Conservation (phyloP, 2,329 filamentous ascomycete species). For the Sordariomycetes sp. region DNA sequence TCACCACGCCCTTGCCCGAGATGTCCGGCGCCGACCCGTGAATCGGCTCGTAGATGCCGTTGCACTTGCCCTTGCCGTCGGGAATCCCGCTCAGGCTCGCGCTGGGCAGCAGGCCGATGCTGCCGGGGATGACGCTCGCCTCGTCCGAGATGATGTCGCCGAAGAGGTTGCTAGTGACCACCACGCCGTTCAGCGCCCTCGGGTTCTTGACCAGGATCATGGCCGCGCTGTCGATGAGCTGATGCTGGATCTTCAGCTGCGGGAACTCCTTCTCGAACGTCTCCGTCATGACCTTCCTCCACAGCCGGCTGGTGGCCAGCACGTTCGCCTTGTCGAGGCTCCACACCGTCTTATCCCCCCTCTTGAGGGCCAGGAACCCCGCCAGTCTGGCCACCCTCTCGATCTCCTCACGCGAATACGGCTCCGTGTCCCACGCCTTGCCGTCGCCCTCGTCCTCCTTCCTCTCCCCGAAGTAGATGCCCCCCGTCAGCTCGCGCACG, state of each 20-base stretch:
- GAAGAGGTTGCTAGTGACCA: conserved; percentile 89
- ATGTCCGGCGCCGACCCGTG: conserved; percentile 92
- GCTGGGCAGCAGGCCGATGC: conserved; percentile 77
- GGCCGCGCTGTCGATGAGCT: conserved; percentile 91
- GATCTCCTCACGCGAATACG: conserved; percentile 76
- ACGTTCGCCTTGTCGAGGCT: conserved; percentile 96
- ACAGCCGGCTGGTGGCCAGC: conserved; percentile 78
- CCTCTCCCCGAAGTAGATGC: conserved; percentile 91
- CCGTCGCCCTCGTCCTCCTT: conserved; percentile 69
- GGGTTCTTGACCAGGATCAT: conserved; percentile 98
- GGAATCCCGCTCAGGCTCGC: conserved; percentile 81
- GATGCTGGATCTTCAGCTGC: conserved; percentile 71
- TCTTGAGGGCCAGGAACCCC: conserved; percentile 67
- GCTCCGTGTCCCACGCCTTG: conserved; percentile 72
- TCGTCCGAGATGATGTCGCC: conserved; percentile 96
- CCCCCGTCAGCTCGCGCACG: conserved; percentile 82
- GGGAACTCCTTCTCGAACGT: conserved; percentile 85
- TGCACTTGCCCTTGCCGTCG: conserved; percentile 73
- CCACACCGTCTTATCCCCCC: conserved; percentile 61
- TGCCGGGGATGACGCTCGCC: conserved; percentile 87
- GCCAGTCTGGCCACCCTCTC: conserved; percentile 79
- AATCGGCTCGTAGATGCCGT: conserved; percentile 96
- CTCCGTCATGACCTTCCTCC: conserved; percentile 79
- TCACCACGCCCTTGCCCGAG: conserved; percentile 76
- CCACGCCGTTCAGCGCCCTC: conserved; percentile 73